Evolutionary conservation across 352 stramenopile species (phyloP).

Genomic region (Pythium dissotocum): DNA sequence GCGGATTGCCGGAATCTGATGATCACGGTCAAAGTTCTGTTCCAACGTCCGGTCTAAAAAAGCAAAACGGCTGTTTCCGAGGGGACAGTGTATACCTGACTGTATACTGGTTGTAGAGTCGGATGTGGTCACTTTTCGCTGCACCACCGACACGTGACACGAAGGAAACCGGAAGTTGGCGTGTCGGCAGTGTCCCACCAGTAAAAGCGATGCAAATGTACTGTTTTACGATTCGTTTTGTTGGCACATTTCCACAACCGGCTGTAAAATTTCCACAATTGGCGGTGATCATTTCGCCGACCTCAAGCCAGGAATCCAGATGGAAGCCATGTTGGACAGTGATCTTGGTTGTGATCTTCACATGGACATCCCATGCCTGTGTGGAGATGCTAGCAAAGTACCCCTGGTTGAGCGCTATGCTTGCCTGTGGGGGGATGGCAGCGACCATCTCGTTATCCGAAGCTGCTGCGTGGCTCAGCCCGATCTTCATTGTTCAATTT

Average conservation of each 20-base stretch:
- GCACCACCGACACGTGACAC: neutral
- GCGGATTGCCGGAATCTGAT: neutral
- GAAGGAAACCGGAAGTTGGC: neutral
- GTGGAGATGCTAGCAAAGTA: too few species aligned
- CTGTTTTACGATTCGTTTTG: neutral
- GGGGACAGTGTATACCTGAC: too few species aligned
- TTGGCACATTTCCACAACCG: neutral
- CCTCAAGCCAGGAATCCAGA: neutral
- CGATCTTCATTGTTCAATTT: slow-evolving; percentile 8
- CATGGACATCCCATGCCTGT: neutral
- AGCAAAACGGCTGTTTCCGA: neutral
- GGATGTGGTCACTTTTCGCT: too few species aligned
- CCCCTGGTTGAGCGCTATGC: neutral
- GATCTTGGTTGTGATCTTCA: neutral
- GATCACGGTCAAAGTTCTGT: neutral
- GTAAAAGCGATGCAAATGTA: neutral
- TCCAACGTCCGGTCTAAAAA: neutral
- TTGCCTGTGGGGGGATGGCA: neutral
- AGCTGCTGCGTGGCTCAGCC: neutral
- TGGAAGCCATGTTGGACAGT: neutral
- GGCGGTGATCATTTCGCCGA: neutral
- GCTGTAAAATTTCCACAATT: neutral
- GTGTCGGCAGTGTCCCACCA: neutral
- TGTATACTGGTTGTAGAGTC: neutral
- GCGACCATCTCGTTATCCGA: neutral